Conservation (phyloP, 306 rosid genomes). For the Cucurbita moschata region DNA sequence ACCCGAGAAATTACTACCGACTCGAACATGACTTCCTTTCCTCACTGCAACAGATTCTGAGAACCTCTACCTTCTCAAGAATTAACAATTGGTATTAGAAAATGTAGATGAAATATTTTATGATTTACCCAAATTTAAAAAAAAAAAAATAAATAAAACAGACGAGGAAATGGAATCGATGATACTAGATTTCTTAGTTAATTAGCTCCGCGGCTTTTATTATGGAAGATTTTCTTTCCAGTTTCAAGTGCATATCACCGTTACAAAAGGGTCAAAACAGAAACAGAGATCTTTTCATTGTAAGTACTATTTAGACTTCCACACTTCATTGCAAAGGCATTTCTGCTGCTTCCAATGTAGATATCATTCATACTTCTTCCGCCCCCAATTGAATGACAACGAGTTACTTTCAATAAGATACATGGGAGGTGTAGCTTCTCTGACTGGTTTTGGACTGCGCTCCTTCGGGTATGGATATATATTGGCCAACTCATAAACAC, state of each 20-base stretch:
- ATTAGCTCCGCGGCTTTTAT: constrained; percentile 13
- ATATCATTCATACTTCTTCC: constrained; percentile 33
- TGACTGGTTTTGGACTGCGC: constrained; percentile 17
- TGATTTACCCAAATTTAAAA: neutral
- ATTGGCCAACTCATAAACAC: constrained; percentile 72
- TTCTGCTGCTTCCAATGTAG: constrained; percentile 18
- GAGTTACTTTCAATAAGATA: constrained; percentile 19
- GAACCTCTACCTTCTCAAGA: neutral
- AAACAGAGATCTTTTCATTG: constrained; percentile 15
- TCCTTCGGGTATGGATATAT: constrained; percentile 78
- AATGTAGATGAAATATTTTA: neutral
- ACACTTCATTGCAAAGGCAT: constrained; percentile 15
- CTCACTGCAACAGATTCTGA: neutral
- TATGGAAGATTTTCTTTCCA: constrained; percentile 15
- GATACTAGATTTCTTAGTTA: neutral
- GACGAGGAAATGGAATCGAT: neutral
- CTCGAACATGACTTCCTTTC: neutral
- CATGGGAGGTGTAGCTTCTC: constrained; percentile 11
- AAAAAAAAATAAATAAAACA: neutral
- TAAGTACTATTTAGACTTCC: constrained; percentile 26
- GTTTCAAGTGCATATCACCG: constrained; percentile 12
- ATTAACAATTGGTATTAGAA: neutral
- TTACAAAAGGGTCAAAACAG: constrained; percentile 11
- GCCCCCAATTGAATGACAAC: constrained; percentile 17
- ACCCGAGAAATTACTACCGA: neutral